Base-by-base conservation (phyloP, 1,284 basidiomycete species). In the Trametes sp. region DNA sequence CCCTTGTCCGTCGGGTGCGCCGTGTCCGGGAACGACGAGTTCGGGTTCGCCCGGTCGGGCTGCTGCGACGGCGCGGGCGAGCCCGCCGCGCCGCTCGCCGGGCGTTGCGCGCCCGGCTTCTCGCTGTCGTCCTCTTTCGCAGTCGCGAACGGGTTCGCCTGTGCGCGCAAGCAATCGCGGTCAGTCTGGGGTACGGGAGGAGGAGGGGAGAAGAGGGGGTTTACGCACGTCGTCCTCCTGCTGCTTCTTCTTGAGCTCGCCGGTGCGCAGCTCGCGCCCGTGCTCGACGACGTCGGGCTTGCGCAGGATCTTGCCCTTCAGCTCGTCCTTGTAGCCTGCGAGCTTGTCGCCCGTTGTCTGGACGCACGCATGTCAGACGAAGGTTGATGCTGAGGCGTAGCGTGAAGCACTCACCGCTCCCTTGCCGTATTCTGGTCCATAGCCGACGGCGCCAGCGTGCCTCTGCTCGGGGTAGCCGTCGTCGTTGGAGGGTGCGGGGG, bases 261-360 rank as follows among this genome's bases (percentile, higher is more conserved):
- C 87, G 0, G 80, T 82, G 49, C 74, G 76, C 46, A 80, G 75
- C 8, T 84, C 80, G 31, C 74, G 78, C 0, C 86, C 86, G 53
- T 81, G 82, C 59, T 82, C 69, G 1, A 78, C 79, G 10, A 82
- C 67, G 1, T 80, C 82, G 4, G 79, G 81, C 54, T 86, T 81
- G 16, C 69, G 70, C 7, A 78, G 76, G 9, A 86, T 58, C 70
- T 84, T 87, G 4, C 86, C 86, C 65, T 77, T 80, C 28, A 85
- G 33, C 67, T 85, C 77, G 60, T 87, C 85, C 64, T 80, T 81
- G 16, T 82, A n/a, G 0, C 86, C 85, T 5, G 65, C 67, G 1
- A 87, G 44, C 69, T 82, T 86, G 41, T 87, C 84, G 9, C 71
- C 73, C 0, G 83, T 66, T 1, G 76, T 76, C 85, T 87, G 42